Evolutionary conservation across 2,329 filamentous ascomycete species (phyloP).

Genomic region (Penicillium sp.): DNA sequence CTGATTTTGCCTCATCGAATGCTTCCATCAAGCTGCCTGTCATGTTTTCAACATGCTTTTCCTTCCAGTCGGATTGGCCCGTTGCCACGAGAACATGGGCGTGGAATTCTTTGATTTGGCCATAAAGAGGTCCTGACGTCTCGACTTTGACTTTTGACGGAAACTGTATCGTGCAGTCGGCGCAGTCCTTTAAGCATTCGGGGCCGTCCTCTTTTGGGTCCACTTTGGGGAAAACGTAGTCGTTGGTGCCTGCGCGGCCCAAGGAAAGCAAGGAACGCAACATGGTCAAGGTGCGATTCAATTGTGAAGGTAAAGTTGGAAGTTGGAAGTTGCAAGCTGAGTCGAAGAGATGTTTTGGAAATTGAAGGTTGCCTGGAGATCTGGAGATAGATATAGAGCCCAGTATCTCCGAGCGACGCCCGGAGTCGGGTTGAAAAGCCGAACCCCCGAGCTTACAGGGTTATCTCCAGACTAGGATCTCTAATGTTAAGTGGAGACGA

Average conservation of each 20-base stretch:
- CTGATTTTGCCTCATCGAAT: conserved; percentile 53
- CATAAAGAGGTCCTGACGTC: conserved; percentile 32
- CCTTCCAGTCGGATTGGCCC: conserved; percentile 40
- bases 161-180: conserved; percentile 38
- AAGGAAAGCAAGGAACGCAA: conserved; percentile 35
- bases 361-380: not conserved
- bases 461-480: not conserved
- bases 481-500: not conserved
- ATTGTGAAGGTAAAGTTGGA: not conserved
- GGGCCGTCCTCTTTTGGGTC: conserved; percentile 35
- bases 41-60: conserved; percentile 33
- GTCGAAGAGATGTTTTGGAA: not conserved
- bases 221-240: conserved; percentile 42
- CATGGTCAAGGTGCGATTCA: conserved; percentile 21
- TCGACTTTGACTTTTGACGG: conserved; percentile 41
- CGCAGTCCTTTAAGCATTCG: conserved; percentile 38
- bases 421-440: not conserved
- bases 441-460: not conserved
- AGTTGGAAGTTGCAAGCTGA: not conserved
- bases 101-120: conserved; percentile 38
- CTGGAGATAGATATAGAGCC: not conserved
- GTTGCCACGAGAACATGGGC: conserved; percentile 42
- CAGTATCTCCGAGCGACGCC: not conserved
- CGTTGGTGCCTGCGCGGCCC: conserved; percentile 19
- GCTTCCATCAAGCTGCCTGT: conserved; percentile 54